Evolutionary conservation across 441 rosid genomes (phyloP).

Genomic region (Pelargonium fulgidum): DNA sequence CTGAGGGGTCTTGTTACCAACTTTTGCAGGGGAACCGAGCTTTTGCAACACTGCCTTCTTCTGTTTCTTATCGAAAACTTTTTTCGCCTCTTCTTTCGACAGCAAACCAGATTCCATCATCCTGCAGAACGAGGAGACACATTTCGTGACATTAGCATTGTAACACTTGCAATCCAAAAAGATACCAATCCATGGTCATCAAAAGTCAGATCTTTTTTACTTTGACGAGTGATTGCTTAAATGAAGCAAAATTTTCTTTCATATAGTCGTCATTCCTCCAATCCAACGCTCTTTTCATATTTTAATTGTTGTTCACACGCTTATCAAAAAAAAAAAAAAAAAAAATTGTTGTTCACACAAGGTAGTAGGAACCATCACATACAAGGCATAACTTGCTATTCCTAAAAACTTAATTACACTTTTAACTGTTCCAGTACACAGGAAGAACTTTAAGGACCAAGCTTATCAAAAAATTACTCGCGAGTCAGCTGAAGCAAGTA

Average conservation of each 20-base stretch:
- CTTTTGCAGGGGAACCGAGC: constrained; percentile 49
- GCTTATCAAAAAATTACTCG: not conserved
- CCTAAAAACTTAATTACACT: not conserved
- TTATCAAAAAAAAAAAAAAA: too few relatives aligned
- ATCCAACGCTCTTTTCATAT: not conserved
- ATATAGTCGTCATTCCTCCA: not conserved
- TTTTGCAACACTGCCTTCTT: constrained; percentile 39
- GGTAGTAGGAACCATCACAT: not conserved
- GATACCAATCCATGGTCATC: not conserved
- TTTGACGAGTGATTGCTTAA: not conserved
- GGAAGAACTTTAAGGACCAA: not conserved
- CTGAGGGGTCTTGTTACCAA: constrained; percentile 32
- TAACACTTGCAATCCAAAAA: not conserved
- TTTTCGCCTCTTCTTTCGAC: constrained; percentile 55
- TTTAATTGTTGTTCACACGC: not conserved
- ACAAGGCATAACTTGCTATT: not conserved
- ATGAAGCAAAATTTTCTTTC: not conserved
- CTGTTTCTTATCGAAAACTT: constrained; percentile 59
- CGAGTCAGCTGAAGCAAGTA: not conserved
- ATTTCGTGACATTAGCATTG: not conserved
- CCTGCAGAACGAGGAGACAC: constrained; percentile 33
- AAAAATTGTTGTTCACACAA: not conserved
- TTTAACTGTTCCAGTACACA: not conserved
- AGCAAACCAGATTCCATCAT: constrained; percentile 97
- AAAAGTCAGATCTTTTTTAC: not conserved